Evolutionary conservation across 139 green algal species (phyloP).

Genomic region (Nannochloris sp.): DNA sequence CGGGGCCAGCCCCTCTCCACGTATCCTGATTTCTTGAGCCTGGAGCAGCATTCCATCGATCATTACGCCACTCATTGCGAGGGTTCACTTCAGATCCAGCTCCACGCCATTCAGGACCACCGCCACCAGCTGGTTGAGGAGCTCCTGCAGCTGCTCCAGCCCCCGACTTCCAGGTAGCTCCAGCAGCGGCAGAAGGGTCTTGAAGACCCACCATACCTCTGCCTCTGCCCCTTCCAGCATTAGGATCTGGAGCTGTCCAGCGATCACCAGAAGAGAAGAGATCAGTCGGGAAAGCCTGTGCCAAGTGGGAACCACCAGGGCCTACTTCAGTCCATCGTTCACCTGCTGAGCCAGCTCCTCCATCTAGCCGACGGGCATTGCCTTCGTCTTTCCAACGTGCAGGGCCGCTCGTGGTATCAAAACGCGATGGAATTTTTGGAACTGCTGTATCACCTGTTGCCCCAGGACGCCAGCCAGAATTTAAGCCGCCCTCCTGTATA

Average conservation of each 20-base stretch:
- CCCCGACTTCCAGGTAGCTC: slow-evolving; percentile 3
- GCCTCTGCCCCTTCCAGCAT: no score
- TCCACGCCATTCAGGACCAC: background rate
- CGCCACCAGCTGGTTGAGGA: background rate
- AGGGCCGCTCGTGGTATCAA: slow-evolving; percentile 9
- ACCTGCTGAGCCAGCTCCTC: no score
- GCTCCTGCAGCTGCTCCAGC: background rate
- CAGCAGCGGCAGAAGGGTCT: background rate
- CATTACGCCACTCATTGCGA: slow-evolving; percentile 16
- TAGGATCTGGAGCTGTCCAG: no score
- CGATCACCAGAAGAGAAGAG: no score
- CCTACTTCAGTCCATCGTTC: no score
- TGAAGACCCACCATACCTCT: background rate
- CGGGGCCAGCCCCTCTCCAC: slow-evolving; percentile 9
- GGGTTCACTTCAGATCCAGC: background rate
- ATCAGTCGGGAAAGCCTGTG: no score
- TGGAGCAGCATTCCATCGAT: slow-evolving; percentile 16
- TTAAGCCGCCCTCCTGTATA: slow-evolving; percentile 12
- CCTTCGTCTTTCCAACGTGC: slow-evolving; percentile 13
- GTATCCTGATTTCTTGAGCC: slow-evolving; percentile 8
- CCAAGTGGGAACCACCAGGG: no score
- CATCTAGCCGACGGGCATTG: background rate
- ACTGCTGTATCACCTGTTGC: background rate
- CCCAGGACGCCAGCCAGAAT: background rate
- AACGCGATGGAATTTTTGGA: slow-evolving; percentile 5